Percentiles rank a stretch among this genome's conserved stretches.
phyloP scores from a whole-genome alignment of 371 early-diverging fungal genomes.

The Mucor circinelloides region DNA sequence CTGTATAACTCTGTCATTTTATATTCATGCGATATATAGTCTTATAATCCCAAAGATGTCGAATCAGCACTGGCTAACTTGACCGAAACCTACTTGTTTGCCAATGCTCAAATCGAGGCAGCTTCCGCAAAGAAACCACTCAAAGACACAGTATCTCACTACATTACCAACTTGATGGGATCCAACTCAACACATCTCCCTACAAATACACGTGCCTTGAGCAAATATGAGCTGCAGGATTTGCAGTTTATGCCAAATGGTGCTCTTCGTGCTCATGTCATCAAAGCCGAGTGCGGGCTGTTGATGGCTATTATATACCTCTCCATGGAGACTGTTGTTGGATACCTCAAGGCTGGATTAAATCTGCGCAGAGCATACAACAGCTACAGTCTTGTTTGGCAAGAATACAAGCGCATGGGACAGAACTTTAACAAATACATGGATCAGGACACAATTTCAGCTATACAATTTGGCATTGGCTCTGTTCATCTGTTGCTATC shows the following conservation, averaged over 20 bases:
- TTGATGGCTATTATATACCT: constrained; percentile 59
- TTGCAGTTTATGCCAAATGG: constrained; percentile 53
- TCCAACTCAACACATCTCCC: constrained; percentile 42
- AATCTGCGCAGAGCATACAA: constrained; percentile 59
- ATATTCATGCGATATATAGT: constrained; percentile 28
- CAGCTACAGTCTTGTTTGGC: constrained; percentile 54
- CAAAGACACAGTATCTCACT: constrained; percentile 40
- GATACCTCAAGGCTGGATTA: constrained; percentile 63
- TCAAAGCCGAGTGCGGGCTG: constrained; percentile 61
- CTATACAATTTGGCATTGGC: constrained; percentile 59
- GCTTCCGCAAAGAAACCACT: constrained; percentile 51
- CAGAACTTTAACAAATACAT: constrained; percentile 41
- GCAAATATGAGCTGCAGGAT: constrained; percentile 28
- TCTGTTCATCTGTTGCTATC: constrained; percentile 62
- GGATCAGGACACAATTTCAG: constrained; percentile 49
- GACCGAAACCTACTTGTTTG: constrained; percentile 50
- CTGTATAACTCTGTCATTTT: background rate
- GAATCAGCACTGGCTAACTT: constrained; percentile 48
- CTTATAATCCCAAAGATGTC: constrained; percentile 54
- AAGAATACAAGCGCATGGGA: constrained; percentile 53
- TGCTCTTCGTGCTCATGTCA: constrained; percentile 61
- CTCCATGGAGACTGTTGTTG: constrained; percentile 57
- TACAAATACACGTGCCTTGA: constrained; percentile 38
- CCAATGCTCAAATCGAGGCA: constrained; percentile 55
- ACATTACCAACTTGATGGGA: constrained; percentile 43